Evolutionary conservation across 2,329 filamentous ascomycete species (phyloP), one percentile per base, ranked within the genome.

Genomic region (Fusarium sp.): DNA sequence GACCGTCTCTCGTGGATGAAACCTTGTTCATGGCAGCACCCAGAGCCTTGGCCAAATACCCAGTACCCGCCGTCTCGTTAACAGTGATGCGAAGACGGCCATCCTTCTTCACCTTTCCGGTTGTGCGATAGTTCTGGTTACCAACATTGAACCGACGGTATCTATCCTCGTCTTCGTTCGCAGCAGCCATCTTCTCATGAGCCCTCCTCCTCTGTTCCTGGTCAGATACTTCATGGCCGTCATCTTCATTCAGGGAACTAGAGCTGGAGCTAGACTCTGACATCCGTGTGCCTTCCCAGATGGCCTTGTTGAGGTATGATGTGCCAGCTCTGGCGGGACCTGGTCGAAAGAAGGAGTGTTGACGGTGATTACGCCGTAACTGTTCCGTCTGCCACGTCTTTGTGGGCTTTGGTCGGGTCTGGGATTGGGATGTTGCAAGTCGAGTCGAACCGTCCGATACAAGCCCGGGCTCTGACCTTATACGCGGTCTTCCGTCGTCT

Each of bases 41-140:
- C 0, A 95, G 84, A 4, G 92, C 92, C 78, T 94, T 94, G 50
- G 92, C 92, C 29, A 95, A 85, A 75, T 94, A 94, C 13, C 93
- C 93, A 1, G 85, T 91, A 73, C 92, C 90, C 65, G 88, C 88
- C 2, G 89, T 92, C 78, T 95, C 93, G 62, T 92, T 91, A 77
- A 95, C 87, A 6, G 91, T 92, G 70, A 95, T 93, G 70, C 90
- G 90, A 58, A 95, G 82, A 24, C 93, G 87, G 0, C 93, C 93
- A 79, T 95, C 93, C 56, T 84, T 87, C 80, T 90, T 92, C 1
- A 94, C 88, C 71, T 86, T 90, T 27, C 92, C 92, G 71, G 87
- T 90, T 1, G 90, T 93, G 22, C 84, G 86, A 81, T 91, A 93
- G 59, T 92, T 84, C 5, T 93, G 87, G 74, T 94, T 92, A 6